Evolutionary conservation across 1,284 basidiomycete genomes (phyloP).

Genomic region (Trichosporon inkin): DNA sequence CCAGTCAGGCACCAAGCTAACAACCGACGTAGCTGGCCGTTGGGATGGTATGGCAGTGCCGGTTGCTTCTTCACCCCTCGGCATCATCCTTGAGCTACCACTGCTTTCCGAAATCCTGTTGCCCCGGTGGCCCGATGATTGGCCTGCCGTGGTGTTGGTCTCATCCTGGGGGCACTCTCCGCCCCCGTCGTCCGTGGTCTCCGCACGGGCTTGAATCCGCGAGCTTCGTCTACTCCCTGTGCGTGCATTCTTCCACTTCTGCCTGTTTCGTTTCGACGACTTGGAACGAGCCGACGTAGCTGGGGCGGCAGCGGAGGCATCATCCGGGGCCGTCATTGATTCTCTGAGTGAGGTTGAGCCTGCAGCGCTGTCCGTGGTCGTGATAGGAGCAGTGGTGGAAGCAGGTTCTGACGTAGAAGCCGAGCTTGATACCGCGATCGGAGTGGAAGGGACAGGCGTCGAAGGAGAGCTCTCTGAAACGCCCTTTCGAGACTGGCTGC

Average conservation of each 20-base stretch:
- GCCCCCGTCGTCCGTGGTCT: neutral
- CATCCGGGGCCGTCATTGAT: neutral
- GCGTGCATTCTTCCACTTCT: neutral
- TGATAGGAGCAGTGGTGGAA: too few species aligned
- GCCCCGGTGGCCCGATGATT: neutral
- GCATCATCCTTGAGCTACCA: too few species aligned
- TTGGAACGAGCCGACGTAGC: neutral
- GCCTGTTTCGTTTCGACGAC: neutral
- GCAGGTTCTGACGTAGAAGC: too few species aligned
- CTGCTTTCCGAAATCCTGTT: neutral
- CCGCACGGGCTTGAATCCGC: neutral
- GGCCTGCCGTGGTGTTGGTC: neutral
- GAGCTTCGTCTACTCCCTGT: neutral
- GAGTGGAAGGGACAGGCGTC: neutral
- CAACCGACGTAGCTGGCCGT: neutral
- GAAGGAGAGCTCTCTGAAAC: neutral
- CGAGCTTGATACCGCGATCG: too few species aligned
- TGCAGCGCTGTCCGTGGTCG: neutral
- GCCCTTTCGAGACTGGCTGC: too few species aligned
- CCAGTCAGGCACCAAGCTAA: too few species aligned
- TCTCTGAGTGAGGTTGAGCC: neutral
- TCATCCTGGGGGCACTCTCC: neutral
- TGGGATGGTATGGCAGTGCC: neutral
- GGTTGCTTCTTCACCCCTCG: too few species aligned
- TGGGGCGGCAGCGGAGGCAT: neutral